Base-by-base conservation (phyloP, 2,329 filamentous ascomycete species). In the Talaromyces verruculosus region DNA sequence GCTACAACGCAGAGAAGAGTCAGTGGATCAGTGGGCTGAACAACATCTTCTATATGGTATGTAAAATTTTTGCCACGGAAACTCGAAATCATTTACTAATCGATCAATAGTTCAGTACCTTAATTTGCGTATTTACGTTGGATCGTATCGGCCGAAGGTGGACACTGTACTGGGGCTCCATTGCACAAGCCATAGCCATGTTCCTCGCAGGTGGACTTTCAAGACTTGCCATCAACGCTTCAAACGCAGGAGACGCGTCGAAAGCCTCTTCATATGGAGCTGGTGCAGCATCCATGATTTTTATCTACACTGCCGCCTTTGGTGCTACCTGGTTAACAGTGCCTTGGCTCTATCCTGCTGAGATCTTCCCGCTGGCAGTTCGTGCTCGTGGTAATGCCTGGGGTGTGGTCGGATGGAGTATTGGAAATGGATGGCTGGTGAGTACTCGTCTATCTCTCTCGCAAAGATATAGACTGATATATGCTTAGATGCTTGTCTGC, bases 381-480 rank as follows among this genome's bases (percentile, higher is more conserved):
- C 84, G 90, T 25, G 90, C 90, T 1, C 89, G 89, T 70, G 90
- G 90, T 5, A 92, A 92, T 67, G 89, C 90, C 0, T 92, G 87
- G 84, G 89, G 90, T 22, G 89, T 92, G 0, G 85, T 91, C 0
- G 90, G 90, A 0, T 93, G 90, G 90, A 86, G 83, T 15, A 91
- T 92, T 61, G 90, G 90, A 0, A 91, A 91, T 69, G 89, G 89
- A 17, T 90, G 88, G 87, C 75, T 85, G 68, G 79, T 81, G 67
- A 72, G 78, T 72, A 13, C 13, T 53, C 47, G 75, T 67, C 25
- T 15, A 11, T 3, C 28, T 25, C 22, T 33, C 11, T 39, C 10
- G 4, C 11, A 25, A 35, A 11, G 17, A 33, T 19, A 25, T 17
- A 60, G 19, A 22, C 55, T 58, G 49, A 63, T 19, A 70, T 13